These are phyloP conservation scores for Biscogniauxia mediterranea DNA, from an alignment of 2,329 filamentous ascomycete species.

Conservation along the genomic window DNA sequence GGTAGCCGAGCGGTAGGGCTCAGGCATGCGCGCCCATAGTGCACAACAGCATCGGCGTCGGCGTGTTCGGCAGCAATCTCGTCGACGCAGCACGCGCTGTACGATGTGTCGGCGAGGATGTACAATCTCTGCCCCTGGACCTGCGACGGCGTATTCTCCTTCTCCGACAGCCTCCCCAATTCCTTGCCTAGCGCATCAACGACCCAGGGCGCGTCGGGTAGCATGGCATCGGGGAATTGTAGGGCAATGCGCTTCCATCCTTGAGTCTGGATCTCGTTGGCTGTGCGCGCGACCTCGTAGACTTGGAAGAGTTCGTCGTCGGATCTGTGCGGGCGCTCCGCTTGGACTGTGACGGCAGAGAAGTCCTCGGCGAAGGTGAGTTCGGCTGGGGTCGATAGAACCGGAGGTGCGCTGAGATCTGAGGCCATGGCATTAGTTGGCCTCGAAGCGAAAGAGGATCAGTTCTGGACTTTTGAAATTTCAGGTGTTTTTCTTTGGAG, in stretches of 20 bases:
- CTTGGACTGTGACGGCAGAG: constrained; percentile 24
- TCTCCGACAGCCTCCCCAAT: constrained; percentile 25
- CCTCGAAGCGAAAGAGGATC: background rate
- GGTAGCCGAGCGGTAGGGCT: constrained; percentile 85
- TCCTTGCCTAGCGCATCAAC: constrained; percentile 58
- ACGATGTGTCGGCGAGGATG: constrained; percentile 92
- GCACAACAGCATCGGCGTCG: constrained; percentile 84
- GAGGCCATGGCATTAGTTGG: constrained; percentile 38
- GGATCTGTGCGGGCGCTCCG: constrained; percentile 34
- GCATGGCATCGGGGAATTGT: constrained; percentile 95
- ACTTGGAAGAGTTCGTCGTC: constrained; percentile 71
- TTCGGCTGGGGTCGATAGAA: constrained; percentile 64
- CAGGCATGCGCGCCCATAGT: constrained; percentile 90
- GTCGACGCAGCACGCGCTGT: constrained; percentile 95
- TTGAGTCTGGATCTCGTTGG: constrained; percentile 69
- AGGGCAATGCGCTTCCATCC: constrained; percentile 77
- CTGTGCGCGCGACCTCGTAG: constrained; percentile 84
- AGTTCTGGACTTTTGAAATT: background rate
- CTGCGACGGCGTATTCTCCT: background rate
- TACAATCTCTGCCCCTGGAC: constrained; percentile 53
- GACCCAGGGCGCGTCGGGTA: constrained; percentile 79
- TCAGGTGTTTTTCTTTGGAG: background rate
- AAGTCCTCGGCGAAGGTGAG: constrained; percentile 51
- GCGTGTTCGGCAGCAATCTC: constrained; percentile 95
- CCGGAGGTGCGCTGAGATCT: constrained; percentile 52